phyloP scores from a whole-genome alignment of 2,329 filamentous ascomycete genomes.

The Penicillium digitatum region DNA sequence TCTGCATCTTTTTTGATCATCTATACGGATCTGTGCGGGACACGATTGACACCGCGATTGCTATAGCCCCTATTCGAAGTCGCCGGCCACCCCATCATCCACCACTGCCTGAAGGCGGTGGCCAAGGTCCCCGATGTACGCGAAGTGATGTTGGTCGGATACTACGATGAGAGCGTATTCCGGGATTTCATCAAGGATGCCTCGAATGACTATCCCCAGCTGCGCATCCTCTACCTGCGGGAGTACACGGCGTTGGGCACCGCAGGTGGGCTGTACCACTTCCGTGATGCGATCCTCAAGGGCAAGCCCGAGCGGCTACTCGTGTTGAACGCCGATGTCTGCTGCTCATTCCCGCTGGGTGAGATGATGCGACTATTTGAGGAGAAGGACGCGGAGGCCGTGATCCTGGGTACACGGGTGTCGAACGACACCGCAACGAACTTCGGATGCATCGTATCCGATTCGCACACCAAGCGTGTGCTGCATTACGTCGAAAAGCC shows the following conservation, averaged over 20 bases:
- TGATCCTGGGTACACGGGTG: constrained; percentile 90
- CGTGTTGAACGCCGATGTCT: constrained; percentile 96
- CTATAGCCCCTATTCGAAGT: constrained; percentile 90
- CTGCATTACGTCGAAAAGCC: constrained; percentile 99
- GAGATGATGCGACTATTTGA: constrained; percentile 95
- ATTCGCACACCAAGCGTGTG: constrained; percentile 88
- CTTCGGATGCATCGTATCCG: constrained; percentile 96
- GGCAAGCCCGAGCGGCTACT: constrained; percentile 92
- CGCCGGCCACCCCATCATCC: constrained; percentile 95
- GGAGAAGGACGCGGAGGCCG: constrained; percentile 92
- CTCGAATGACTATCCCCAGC: constrained; percentile 74
- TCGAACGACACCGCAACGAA: constrained; percentile 87
- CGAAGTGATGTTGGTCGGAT: constrained; percentile 96
- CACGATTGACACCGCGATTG: constrained; percentile 1
- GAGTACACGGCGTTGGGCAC: constrained; percentile 97
- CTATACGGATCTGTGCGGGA: background rate
- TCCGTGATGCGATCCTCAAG: constrained; percentile 97
- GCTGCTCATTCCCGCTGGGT: constrained; percentile 93
- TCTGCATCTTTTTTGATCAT: constrained; percentile 3
- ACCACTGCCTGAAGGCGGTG: constrained; percentile 91
- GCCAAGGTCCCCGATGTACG: constrained; percentile 87
- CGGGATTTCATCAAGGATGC: constrained; percentile 97
- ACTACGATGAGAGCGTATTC: constrained; percentile 97
- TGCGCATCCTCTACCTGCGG: constrained; percentile 90
- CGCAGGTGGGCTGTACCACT: constrained; percentile 95